Evolutionary conservation across 2,329 filamentous ascomycete genomes (phyloP).

Genomic region (Penicillium palitans): DNA sequence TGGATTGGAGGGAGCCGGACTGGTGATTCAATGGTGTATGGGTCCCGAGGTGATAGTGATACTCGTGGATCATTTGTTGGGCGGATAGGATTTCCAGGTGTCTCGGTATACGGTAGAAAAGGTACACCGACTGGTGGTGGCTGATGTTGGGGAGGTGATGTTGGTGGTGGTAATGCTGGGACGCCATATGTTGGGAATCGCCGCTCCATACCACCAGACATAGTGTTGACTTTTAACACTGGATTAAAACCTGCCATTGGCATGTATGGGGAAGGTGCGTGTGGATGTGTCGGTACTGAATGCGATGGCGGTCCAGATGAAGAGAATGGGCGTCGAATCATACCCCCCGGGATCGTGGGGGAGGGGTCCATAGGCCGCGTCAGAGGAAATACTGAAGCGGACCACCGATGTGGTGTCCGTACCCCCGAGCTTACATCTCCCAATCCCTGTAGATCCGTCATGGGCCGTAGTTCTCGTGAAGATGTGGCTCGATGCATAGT

Average conservation of each 20-base stretch:
- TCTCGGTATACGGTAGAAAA: slow-evolving; percentile 32
- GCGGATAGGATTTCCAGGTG: slow-evolving; percentile 27
- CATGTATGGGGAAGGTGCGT: slow-evolving; percentile 28
- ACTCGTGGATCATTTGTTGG: slow-evolving; percentile 28
- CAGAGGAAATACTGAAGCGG: slow-evolving; percentile 32
- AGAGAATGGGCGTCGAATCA: slow-evolving; percentile 35
- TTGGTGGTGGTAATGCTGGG: slow-evolving; percentile 30
- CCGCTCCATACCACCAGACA: slow-evolving; percentile 27
- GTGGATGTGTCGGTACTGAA: slow-evolving; percentile 26
- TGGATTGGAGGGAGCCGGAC: slow-evolving; percentile 42
- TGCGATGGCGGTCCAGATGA: slow-evolving; percentile 33
- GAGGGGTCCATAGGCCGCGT: slow-evolving; percentile 31
- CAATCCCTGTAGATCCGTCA: slow-evolving; percentile 39
- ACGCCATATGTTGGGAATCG: slow-evolving; percentile 31
- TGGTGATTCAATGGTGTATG: slow-evolving; percentile 32
- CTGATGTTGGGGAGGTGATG: slow-evolving; percentile 38
- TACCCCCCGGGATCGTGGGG: slow-evolving; percentile 25
- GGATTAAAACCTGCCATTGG: slow-evolving; percentile 32
- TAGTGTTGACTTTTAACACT: slow-evolving; percentile 21
- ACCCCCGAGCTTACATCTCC: slow-evolving; percentile 20
- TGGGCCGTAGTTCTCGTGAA: slow-evolving; percentile 41
- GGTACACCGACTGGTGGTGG: slow-evolving; percentile 25
- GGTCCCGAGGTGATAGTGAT: slow-evolving; percentile 30
- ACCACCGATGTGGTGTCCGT: slow-evolving; percentile 35
- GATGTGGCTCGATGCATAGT: slow-evolving; percentile 37